Conservation (phyloP, 768 basidiomycete species). For the Panaeolus cyanescens region DNA sequence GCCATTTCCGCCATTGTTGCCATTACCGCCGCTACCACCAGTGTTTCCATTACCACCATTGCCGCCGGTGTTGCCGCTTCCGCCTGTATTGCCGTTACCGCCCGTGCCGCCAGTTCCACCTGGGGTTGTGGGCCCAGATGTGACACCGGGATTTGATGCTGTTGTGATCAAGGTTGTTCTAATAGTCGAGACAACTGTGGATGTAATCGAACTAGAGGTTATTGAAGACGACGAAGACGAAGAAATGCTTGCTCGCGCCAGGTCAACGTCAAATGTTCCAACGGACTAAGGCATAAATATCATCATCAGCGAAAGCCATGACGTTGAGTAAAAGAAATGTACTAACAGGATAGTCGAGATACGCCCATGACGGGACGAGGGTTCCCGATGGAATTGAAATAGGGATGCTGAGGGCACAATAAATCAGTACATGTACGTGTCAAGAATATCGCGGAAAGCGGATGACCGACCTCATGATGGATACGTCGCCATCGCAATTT, state of each 20-base stretch:
- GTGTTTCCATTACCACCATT: neutral
- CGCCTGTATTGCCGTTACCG: neutral
- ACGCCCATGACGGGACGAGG: slow-evolving; percentile 52
- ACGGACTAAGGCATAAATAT: neutral
- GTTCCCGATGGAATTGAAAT: slow-evolving; percentile 40
- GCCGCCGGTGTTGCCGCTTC: neutral
- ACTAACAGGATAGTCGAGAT: slow-evolving; percentile 41
- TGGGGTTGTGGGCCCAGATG: neutral
- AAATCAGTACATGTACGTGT: too few species aligned
- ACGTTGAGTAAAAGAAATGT: neutral
- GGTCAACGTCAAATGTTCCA: slow-evolving; percentile 33
- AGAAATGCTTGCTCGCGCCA: slow-evolving; percentile 22
- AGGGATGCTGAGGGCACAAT: neutral
- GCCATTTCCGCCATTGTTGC: neutral
- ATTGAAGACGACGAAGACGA: too few species aligned
- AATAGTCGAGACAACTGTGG: slow-evolving; percentile 9
- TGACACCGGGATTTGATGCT: too few species aligned
- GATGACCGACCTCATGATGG: slow-evolving; percentile 29
- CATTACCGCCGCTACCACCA: neutral
- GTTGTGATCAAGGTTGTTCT: neutral
- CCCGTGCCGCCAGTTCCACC: neutral
- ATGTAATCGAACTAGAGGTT: slow-evolving; percentile 22
- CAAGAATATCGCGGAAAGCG: neutral
- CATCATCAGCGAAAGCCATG: neutral
- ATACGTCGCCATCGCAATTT: slow-evolving; percentile 46